phyloP scores from a whole-genome alignment of 768 basidiomycete species.

The Mycena venus region DNA sequence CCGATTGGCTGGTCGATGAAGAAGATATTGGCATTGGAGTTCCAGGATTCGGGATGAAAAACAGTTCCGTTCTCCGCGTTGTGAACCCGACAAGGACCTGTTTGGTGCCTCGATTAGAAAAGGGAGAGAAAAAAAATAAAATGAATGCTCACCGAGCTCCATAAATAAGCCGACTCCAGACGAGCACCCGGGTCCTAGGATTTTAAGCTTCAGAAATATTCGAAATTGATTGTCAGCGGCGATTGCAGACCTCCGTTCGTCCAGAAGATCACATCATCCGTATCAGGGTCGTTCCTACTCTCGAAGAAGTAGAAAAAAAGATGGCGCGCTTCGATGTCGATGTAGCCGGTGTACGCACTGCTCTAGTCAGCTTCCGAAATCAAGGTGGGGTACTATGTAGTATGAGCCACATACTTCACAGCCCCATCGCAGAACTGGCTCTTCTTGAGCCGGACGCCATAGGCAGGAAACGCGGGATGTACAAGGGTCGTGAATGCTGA shows the following conservation, averaged over 20 bases:
- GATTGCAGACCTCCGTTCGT: conserved; percentile 58
- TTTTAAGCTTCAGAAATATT: neutral
- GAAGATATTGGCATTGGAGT: conserved; percentile 60
- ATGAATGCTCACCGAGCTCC: conserved; percentile 16
- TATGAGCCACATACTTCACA: conserved; percentile 44
- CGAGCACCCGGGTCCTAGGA: conserved; percentile 13
- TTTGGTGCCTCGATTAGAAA: neutral
- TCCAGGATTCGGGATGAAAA: conserved; percentile 63
- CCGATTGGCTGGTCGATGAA: conserved; percentile 65
- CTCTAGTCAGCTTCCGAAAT: neutral
- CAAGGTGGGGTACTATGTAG: neutral
- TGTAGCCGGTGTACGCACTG: conserved; percentile 64
- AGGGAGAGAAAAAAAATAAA: neutral
- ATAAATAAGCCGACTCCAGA: conserved; percentile 18
- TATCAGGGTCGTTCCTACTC: conserved; percentile 59
- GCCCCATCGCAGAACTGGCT: conserved; percentile 51
- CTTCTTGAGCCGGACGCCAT: conserved; percentile 56
- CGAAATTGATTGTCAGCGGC: neutral
- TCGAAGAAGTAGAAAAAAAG: conserved; percentile 73
- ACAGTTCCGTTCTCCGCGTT: conserved; percentile 51
- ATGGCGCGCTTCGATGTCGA: conserved; percentile 62
- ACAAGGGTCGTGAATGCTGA: conserved; percentile 36
- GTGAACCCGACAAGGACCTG: conserved; percentile 62
- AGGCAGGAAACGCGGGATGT: conserved; percentile 60
- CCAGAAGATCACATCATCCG: conserved; percentile 62